Evolutionary conservation across 805 yeast species (phyloP), one percentile per base, ranked within the genome.

Genomic region (Nakazawaea sp.): DNA sequence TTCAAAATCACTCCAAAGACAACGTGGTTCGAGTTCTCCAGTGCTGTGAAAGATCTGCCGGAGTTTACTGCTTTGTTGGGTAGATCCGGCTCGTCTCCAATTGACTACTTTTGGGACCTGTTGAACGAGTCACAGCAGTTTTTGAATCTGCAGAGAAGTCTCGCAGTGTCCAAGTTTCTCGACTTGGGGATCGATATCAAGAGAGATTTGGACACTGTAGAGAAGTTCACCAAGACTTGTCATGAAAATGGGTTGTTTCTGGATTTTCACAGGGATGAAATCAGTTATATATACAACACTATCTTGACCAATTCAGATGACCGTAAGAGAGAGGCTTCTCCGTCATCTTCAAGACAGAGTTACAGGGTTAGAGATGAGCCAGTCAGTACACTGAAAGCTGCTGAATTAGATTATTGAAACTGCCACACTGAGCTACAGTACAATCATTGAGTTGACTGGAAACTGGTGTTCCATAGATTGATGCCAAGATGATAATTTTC

Each of bases 21-120:
- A 2, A 62, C 57, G 35, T 87, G 94, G 79, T 58, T 55, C 33
- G 80, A 79, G 18, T 49, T 84, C 2, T 65, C 72, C 29, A 60
- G 68, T 0, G 42, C 50, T 4, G 47, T 86, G 1, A 73, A 73
- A 41, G 69, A 72, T 23, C 81, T 80, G 43, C 64, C 62, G 32
- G 59, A 74, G 12, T 87, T 81, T 50, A 48, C 72, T 12, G 74
- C 68, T 17, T 44, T 87, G 26, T 66, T 87, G 40, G 95, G 94
- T 0, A 68, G 88, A 37, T 65, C 72, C 31, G 95, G 96, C 0
- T 86, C 96, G 0, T 69, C 78, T 1, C 81, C 95, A 1, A 50
- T 79, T 29, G 95, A 87, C 44, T 56, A 84, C 28, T 87, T 81
- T 53, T 72, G 85, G 73, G 95, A 88, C 53, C 49, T 71, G 0